Base-by-base conservation (phyloP, 1,284 basidiomycete genomes). In the Malassezia nana region DNA sequence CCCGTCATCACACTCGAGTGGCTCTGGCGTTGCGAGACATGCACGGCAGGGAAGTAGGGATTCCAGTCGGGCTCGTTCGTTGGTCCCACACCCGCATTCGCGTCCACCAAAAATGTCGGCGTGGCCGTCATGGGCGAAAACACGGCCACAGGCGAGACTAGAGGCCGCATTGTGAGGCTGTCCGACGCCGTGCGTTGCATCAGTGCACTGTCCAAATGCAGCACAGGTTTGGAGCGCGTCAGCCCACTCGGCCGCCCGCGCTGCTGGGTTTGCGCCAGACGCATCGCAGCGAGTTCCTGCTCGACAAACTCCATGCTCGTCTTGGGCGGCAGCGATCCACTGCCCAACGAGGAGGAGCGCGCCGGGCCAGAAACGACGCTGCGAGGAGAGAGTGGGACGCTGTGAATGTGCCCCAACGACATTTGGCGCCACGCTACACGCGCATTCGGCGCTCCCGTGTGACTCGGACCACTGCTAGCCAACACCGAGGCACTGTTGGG, bases 131-230 rank as follows among this genome's bases (percentile, higher is more conserved):
- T 31, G 28, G 26, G 26, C 35, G 35, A 38, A 18, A 38, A 38
- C 35, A 38, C 8, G 35, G 35, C 35, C 28, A 13, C 45, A 2
- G 45, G 45, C 32, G 20, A 22, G 13, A 22, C 10, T 9, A 31
- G 18, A 7, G 29, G 20, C 10, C 45, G 52, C 28, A 38, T 43
- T 22, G 46, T 42, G 15, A 38, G 24, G 35, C 47, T 46, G 28
- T 50, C 53, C 13, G 53, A 55, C 22, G 41, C 30, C 4, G 53
- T 55, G 41, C 53, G 53, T 16, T 50, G 47, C 53, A 55, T 55
- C n/a, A 32, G 4, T 20, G 48, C 20, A 13, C 30, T 47, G 32
- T 47, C 45, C 22, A 47, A 24, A 8, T 22, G 40, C 43, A 18
- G 40, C 46, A 20, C 44, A 35, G 32, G 46, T 32, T 6, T 20